phyloP scores from a whole-genome alignment of 2,329 filamentous ascomycete species.

The Aspergillus tanneri region DNA sequence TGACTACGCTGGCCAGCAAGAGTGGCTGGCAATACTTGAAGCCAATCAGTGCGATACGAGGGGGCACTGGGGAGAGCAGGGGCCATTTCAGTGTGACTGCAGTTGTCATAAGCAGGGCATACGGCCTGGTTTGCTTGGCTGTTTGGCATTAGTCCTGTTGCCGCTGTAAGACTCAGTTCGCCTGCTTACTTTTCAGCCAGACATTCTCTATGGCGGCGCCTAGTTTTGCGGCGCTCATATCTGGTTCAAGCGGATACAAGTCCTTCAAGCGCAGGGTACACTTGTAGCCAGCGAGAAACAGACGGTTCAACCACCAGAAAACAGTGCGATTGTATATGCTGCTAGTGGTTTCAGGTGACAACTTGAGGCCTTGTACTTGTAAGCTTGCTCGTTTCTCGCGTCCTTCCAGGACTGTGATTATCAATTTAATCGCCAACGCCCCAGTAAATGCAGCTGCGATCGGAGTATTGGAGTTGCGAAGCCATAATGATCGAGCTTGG shows the following conservation, averaged over 20 bases:
- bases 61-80: too few relatives aligned
- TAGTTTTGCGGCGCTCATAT: too few relatives aligned
- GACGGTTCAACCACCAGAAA: constrained; percentile 38
- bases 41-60: constrained; percentile 21
- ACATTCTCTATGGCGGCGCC: too few relatives aligned
- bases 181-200: too few relatives aligned
- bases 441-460: constrained; percentile 15
- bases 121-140: too few relatives aligned
- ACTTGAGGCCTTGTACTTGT: constrained; percentile 28
- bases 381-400: constrained; percentile 24
- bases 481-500: constrained; percentile 39
- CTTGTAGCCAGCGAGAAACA: constrained; percentile 32
- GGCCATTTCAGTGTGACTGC: too few relatives aligned
- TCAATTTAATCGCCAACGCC: constrained; percentile 3
- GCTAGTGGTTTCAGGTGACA: constrained; percentile 35
- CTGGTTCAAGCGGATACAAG: too few relatives aligned
- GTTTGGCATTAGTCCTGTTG: too few relatives aligned
- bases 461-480: constrained; percentile 11
- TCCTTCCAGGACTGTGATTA: constrained; percentile 27
- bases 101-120: too few relatives aligned
- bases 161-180: too few relatives aligned
- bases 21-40: constrained; percentile 24
- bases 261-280: too few relatives aligned
- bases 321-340: constrained; percentile 35
- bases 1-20: constrained; percentile 26